Evolutionary conservation across 768 basidiomycete species (phyloP), one percentile per base, ranked within the genome.

Genomic region (Fomitopsis serialis): DNA sequence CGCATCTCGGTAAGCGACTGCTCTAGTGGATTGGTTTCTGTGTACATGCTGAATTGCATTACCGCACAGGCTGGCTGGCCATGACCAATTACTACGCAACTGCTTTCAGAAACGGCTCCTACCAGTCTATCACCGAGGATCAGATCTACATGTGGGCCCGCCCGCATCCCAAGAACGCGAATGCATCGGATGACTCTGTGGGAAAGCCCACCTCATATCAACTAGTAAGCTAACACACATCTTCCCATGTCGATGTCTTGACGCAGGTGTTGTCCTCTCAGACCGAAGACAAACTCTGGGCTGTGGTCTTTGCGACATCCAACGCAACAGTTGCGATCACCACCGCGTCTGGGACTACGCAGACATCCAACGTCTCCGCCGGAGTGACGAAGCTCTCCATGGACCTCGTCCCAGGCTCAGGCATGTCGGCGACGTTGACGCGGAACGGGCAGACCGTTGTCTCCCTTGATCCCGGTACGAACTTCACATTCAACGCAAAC

Each of bases 361-460:
- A 67, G 49, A 58, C 58, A 64, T 66, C 70, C 69, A 25, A 63
- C 48, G 75, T 72, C 71, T 76, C 53, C 36, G 66, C 54, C 7
- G 87, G 87, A 54, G 75, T 85, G 36, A 78, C 74, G 61, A 84
- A 84, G 66, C 78, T 91, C 47, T 78, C 79, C 59, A 68, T 84
- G 27, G 72, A 78, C 15, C 71, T 85, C 43, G 64, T 78, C 0
- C 66, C 78, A 17, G 85, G 74, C 43, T 67, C 79, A 2, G 72
- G 73, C 60, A 80, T 84, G 66, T 74, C 74, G 24, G 84, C 82
- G 23, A 71, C 71, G 22, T 75, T 89, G 74, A 61, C 67, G 22
- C 75, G 80, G 58, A 68, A 67, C 53, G 79, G 80, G 4, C 62
- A 68, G 49, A 79, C 73, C 2, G 72, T 84, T 19, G 77, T 81